Conservation (phyloP, 78 protist genomes). For the Protostelium mycophagum region DNA sequence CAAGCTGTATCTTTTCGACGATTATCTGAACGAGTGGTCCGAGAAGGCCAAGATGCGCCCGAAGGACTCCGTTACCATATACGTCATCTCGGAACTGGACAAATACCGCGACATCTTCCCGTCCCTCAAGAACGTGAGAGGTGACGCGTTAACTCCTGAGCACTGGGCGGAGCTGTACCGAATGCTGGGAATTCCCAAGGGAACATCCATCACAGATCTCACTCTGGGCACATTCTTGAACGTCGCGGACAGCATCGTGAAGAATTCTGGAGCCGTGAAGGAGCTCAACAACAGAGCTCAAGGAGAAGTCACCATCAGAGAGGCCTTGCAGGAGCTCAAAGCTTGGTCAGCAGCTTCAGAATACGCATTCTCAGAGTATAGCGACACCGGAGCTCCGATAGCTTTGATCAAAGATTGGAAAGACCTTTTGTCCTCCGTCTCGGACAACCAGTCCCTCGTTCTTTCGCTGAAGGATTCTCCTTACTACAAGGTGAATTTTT, state of each 20-base stretch:
- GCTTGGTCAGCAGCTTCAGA: conserved; percentile 74
- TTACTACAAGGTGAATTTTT: conserved; percentile 67
- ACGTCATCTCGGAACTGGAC: conserved; percentile 11
- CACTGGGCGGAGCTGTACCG: conserved; percentile 78
- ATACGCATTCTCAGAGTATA: conserved; percentile 83
- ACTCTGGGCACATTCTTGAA: conserved; percentile 47
- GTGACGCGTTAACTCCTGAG: conserved; percentile 72
- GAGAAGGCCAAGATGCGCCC: conserved; percentile 3
- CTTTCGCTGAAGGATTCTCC: conserved; percentile 90
- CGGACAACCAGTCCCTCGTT: conserved; percentile 60
- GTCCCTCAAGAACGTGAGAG: conserved; percentile 39
- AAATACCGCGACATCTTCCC: background rate
- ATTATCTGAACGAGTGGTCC: conserved; percentile 37
- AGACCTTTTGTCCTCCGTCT: conserved; percentile 79
- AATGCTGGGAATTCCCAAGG: conserved; percentile 13
- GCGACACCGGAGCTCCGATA: conserved; percentile 19
- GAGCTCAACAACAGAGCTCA: conserved; percentile 87
- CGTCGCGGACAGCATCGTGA: conserved; percentile 54
- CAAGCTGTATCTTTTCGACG: conserved; percentile 51
- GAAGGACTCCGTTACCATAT: conserved; percentile 7
- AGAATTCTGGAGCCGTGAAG: conserved; percentile 64
- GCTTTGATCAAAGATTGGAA: conserved; percentile 91
- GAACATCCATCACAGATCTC: conserved; percentile 2
- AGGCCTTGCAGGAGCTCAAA: conserved; percentile 73
- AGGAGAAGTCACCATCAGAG: conserved; percentile 96